Evolutionary conservation across 2,329 filamentous ascomycete genomes (phyloP), one percentile per base, ranked within the genome.

Genomic region (Rhexocercosporidium sp.): DNA sequence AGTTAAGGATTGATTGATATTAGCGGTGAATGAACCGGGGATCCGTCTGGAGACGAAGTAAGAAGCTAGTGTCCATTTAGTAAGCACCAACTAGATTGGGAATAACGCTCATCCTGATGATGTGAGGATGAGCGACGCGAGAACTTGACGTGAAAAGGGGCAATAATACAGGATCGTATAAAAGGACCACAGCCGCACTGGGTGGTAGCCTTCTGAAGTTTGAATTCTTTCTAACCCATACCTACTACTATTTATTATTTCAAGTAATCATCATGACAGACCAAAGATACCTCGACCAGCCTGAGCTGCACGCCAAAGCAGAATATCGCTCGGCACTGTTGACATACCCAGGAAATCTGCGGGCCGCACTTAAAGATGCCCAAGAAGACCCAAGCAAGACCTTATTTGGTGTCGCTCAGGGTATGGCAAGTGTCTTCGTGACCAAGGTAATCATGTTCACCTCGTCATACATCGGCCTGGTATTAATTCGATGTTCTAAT

Each of bases 261-360:
- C 18, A 20, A 3, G 7, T 14, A n/a, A 49, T 25, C 62, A 65
- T 20, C 29, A 65, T 65, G 62, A 59, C 62, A 0, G 62, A 65
- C 27, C 53, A 46, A 39, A 7, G 14, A 14, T 65, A 65, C 44
- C 56, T 41, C 11, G 41, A 51, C 11, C 62, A 65, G 54, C 41
- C 62, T 16, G 44, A 65, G 22, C 7, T 65, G 3, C 62, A 64
- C 18, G 18, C 39, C 62, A 59, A 64, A n/a, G 62, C 62, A 18
- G 41, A 53, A 25, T 64, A 31, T 29, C 51, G 62, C 1, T 37
- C 62, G 4, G 62, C 62, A 8, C 41, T 65, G 8, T 27, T 65
- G 56, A 65, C 62, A 29, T 41, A 65, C 29, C 62, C 62, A 16
- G 54, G 62, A 18, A 59, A 65, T 29, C 22, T 64, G 8, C 18